phyloP scores from a whole-genome alignment of 208 protist species.

The Wallacemonas sp. region DNA sequence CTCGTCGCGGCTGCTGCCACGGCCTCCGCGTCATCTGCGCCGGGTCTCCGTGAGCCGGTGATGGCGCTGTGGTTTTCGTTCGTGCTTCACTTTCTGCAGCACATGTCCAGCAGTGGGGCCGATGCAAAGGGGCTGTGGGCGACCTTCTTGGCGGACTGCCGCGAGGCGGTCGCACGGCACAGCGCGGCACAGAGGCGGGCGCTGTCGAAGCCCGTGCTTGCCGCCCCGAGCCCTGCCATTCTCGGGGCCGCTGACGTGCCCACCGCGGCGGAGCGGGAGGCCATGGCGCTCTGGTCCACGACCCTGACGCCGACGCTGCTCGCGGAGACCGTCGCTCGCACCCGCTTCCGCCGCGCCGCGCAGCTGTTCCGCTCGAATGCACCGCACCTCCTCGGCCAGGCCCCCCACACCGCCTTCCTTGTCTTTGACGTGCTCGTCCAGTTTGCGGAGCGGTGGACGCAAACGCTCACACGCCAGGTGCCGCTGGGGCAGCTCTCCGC shows the following conservation, averaged over 20 bases:
- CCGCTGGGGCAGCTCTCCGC: neutral
- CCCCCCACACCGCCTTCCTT: conserved; percentile 49
- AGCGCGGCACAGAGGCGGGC: neutral
- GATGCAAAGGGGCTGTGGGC: conserved; percentile 42
- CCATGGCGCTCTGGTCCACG: conserved; percentile 26
- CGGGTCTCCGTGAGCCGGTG: neutral
- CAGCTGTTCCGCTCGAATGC: conserved; percentile 70
- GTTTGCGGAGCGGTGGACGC: conserved; percentile 26
- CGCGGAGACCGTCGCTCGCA: conserved; percentile 52
- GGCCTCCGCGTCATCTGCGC: neutral
- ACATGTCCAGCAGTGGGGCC: conserved; percentile 57
- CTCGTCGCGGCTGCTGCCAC: too few species aligned
- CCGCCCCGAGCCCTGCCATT: too few species aligned
- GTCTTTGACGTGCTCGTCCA: conserved; percentile 24
- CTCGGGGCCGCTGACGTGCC: too few species aligned
- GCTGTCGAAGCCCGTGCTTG: conserved; percentile 1
- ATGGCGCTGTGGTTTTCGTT: conserved; percentile 57
- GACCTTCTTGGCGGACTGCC: conserved; percentile 46
- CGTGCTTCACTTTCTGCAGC: conserved; percentile 72
- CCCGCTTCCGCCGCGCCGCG: conserved; percentile 63
- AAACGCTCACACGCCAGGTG: neutral
- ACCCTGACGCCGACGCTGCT: conserved; percentile 44
- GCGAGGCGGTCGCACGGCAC: conserved; percentile 12
- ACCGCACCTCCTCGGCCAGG: conserved; percentile 63
- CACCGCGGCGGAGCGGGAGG: conserved; percentile 2